These are phyloP conservation scores for Naganishia kalamii DNA, from an alignment of 768 basidiomycete genomes.

Conservation along the genomic window DNA sequence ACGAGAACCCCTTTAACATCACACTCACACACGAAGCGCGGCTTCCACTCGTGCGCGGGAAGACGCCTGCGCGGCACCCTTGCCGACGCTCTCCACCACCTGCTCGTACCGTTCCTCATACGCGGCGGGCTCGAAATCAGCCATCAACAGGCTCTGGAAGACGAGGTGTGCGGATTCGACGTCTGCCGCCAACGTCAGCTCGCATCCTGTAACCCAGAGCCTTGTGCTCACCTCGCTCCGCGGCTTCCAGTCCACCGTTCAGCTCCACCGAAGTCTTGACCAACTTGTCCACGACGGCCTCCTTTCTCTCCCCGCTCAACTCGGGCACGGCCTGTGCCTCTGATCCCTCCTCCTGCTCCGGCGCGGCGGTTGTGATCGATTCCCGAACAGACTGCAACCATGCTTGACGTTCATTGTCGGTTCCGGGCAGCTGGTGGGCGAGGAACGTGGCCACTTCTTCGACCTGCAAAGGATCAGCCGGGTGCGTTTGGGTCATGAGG, in stretches of 20 bases:
- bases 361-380: constrained; percentile 19
- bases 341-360: constrained; percentile 30
- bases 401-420: constrained; percentile 29
- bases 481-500: constrained; percentile 9
- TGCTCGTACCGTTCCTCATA: not conserved
- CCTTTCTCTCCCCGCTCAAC: constrained; percentile 30
- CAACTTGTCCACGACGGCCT: constrained; percentile 33
- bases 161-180: constrained; percentile 40
- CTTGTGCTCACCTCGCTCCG: constrained; percentile 39
- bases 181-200: constrained; percentile 25
- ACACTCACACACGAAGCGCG: constrained; percentile 39
- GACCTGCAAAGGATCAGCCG: constrained; percentile 22
- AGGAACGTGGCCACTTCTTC: constrained; percentile 39
- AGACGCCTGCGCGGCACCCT: constrained; percentile 1
- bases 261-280: constrained; percentile 35
- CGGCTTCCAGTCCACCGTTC: constrained; percentile 36
- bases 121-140: constrained; percentile 14
- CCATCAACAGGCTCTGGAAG: constrained; percentile 25
- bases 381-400: constrained; percentile 32
- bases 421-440: constrained; percentile 33
- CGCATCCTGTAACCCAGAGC: not conserved
- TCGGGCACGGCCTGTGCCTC: constrained; percentile 26
- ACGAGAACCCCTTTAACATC: not conserved
- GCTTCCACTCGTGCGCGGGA: constrained; percentile 26
- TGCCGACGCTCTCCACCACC: constrained; percentile 5